Percentiles rank a stretch among this genome's conserved stretches.
phyloP scores from a whole-genome alignment of 345 rosid genomes.

The Eucalyptus decipiens region DNA sequence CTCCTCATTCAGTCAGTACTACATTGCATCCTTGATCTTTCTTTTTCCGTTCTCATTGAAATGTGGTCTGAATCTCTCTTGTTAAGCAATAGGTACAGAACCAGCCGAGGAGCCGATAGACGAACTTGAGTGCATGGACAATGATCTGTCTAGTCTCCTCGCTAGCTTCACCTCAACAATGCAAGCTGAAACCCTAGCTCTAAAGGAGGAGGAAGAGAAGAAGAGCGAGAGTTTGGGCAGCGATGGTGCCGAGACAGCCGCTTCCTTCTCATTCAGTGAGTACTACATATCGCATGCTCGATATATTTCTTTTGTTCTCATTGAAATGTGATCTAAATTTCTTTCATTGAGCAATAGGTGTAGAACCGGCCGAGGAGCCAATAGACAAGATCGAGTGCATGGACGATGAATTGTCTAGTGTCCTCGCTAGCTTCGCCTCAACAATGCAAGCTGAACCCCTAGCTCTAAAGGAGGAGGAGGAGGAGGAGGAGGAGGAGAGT shows the following conservation, averaged over 20 bases:
- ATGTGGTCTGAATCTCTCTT: background rate
- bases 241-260: background rate
- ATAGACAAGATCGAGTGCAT: background rate
- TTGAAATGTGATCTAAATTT: background rate
- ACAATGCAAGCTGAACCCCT: slow-evolving; percentile 14
- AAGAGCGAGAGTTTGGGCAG: background rate
- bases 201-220: background rate
- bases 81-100: background rate
- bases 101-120: background rate
- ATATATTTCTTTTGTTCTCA: background rate
- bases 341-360: background rate
- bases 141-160: background rate
- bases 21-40: background rate
- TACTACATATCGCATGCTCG: background rate
- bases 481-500: background rate
- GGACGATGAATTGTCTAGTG: background rate
- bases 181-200: background rate
- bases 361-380: background rate
- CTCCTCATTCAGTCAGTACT: background rate
- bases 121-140: background rate
- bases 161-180: background rate
- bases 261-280: background rate
- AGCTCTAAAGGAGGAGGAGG: background rate
- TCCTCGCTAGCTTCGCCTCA: background rate
- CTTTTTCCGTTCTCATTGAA: background rate